phyloP scores from a whole-genome alignment of 495 filamentous ascomycete genomes.

The Penicillium longicatenatum region DNA sequence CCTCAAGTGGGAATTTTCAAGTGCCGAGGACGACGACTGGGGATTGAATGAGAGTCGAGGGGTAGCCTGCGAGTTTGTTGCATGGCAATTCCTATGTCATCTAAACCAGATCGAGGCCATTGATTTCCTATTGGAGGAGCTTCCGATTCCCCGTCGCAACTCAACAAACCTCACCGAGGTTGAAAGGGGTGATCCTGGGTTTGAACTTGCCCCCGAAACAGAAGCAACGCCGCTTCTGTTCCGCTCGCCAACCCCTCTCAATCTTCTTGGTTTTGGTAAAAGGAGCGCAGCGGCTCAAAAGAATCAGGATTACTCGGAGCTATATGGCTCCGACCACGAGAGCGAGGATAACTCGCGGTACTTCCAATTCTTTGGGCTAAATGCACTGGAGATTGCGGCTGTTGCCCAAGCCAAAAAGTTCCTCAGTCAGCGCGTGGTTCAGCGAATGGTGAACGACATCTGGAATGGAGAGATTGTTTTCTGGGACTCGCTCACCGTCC shows the following conservation, averaged over 20 bases:
- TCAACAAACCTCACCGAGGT: constrained; percentile 23
- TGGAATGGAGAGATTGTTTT: constrained; percentile 93
- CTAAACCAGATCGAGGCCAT: constrained; percentile 79
- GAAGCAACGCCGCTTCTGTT: constrained; percentile 38
- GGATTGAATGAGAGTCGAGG: constrained; percentile 76
- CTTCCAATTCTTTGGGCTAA: constrained; percentile 72
- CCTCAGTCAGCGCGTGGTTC: constrained; percentile 80
- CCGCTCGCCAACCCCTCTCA: constrained; percentile 27
- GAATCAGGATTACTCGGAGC: constrained; percentile 3
- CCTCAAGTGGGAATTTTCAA: constrained; percentile 75
- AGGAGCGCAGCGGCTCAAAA: not conserved
- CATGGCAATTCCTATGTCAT: constrained; percentile 82
- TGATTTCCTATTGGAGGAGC: constrained; percentile 80
- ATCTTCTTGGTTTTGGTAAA: constrained; percentile 19
- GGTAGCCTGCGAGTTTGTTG: constrained; percentile 86
- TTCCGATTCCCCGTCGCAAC: constrained; percentile 45
- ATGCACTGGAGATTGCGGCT: constrained; percentile 87
- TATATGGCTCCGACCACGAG: constrained; percentile 11
- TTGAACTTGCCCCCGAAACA: constrained; percentile 12
- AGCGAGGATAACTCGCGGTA: constrained; percentile 56
- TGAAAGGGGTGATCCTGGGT: constrained; percentile 29
- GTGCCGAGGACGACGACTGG: constrained; percentile 62
- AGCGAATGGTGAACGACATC: constrained; percentile 84
- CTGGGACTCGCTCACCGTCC: constrained; percentile 79
- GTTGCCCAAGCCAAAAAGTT: constrained; percentile 91